Conservation (phyloP, 148 eudicot species). For the Persicaria maculosa region DNA sequence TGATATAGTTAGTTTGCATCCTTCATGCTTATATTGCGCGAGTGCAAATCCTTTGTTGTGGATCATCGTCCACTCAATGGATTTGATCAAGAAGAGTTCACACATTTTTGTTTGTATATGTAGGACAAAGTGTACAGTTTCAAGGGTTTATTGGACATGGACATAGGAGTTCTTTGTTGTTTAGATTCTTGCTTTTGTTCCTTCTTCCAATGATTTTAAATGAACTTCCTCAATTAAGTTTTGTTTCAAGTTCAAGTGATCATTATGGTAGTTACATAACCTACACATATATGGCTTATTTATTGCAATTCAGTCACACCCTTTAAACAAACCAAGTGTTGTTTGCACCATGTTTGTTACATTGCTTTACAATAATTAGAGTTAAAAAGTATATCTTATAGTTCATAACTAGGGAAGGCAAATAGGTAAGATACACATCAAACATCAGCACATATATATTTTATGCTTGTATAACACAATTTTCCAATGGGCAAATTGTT, state of each 20-base stretch:
- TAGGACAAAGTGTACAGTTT: not conserved
- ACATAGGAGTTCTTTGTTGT: not conserved
- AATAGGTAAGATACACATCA: not conserved
- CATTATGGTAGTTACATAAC: too few species aligned
- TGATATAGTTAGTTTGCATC: too few species aligned
- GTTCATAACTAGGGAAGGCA: not conserved
- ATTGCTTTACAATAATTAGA: not conserved
- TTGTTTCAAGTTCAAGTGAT: too few species aligned
- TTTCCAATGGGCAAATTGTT: not conserved
- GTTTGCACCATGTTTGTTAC: not conserved
- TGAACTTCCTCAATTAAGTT: too few species aligned
- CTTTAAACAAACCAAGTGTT: not conserved
- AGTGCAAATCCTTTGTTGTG: not conserved
- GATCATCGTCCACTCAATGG: not conserved
- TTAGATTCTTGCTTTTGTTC: not conserved
- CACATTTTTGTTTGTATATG: not conserved
- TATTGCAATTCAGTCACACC: not conserved
- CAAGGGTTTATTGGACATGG: not conserved
- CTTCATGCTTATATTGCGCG: too few species aligned
- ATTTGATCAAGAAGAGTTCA: not conserved
- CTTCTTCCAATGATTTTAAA: not conserved
- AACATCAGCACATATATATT: not conserved
- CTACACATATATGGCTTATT: not conserved
- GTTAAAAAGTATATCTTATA: not conserved
- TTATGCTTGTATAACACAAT: not conserved